These are phyloP conservation scores for Cytospora paraplurivora DNA, from an alignment of 2,329 filamentous ascomycete species.

Conservation along the genomic window DNA sequence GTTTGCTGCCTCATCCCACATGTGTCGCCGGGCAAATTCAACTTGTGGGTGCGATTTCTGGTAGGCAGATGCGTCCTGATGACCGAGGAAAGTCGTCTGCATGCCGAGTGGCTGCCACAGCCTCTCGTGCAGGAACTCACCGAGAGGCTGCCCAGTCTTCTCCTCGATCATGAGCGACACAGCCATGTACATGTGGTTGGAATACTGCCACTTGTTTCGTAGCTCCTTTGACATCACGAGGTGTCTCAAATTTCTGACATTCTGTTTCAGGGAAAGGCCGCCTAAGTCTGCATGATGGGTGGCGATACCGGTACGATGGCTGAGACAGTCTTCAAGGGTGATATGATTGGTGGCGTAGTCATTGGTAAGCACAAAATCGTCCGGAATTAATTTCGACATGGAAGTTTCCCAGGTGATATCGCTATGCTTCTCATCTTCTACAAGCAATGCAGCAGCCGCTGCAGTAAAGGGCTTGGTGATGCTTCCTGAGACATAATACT, in stretches of 20 bases:
- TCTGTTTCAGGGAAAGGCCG: slow-evolving; percentile 3
- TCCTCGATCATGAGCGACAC: slow-evolving; percentile 8
- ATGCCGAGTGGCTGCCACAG: neutral
- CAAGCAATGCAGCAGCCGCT: slow-evolving; percentile 6
- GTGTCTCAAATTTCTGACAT: slow-evolving; percentile 8
- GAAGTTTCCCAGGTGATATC: slow-evolving; percentile 1
- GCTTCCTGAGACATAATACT: slow-evolving; percentile 2
- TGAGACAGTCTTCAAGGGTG: slow-evolving; percentile 15
- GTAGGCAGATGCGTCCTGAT: neutral
- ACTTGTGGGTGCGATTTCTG: neutral
- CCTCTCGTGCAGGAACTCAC: neutral
- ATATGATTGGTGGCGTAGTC: slow-evolving; percentile 6
- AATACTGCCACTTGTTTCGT: slow-evolving; percentile 5
- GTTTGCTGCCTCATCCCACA: neutral
- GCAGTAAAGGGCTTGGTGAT: slow-evolving; percentile 12
- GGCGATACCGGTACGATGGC: slow-evolving; percentile 11
- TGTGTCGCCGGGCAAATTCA: neutral
- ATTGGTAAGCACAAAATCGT: neutral
- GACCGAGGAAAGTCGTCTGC: slow-evolving; percentile 2
- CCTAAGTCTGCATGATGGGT: slow-evolving; percentile 16
- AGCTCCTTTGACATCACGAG: neutral
- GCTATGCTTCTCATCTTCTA: slow-evolving; percentile 1
- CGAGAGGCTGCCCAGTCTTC: neutral
- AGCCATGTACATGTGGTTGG: slow-evolving; percentile 14
- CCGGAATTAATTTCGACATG: slow-evolving; percentile 3